Evolutionary conservation across 2,329 filamentous ascomycete species (phyloP).

Genomic region (Thelonectria blattea): DNA sequence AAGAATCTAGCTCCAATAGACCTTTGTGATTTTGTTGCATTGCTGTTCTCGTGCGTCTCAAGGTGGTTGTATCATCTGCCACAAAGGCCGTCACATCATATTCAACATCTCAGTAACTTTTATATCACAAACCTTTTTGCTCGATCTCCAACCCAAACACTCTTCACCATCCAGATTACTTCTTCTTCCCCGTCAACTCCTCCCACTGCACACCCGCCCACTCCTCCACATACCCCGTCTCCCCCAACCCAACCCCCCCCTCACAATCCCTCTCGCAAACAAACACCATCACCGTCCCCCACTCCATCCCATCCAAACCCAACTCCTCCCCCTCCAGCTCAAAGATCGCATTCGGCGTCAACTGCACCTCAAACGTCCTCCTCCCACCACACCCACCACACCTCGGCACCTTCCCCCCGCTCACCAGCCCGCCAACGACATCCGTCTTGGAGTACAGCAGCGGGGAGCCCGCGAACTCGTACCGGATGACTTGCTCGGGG

Average conservation of each 20-base stretch:
- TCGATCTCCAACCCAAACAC: not conserved
- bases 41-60: constrained; percentile 20
- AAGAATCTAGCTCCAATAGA: constrained; percentile 42
- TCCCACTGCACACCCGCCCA: constrained; percentile 99
- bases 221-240: constrained; percentile 85
- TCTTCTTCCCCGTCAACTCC: constrained; percentile 60
- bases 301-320: constrained; percentile 89
- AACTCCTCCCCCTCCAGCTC: constrained; percentile 82
- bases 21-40: constrained; percentile 37
- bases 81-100: constrained; percentile 9
- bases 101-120: constrained; percentile 8
- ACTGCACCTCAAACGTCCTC: constrained; percentile 88
- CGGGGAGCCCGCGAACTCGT: constrained; percentile 75
- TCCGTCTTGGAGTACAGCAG: constrained; percentile 84
- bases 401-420: constrained; percentile 65
- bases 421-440: constrained; percentile 70
- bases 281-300: constrained; percentile 89
- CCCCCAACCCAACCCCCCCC: constrained; percentile 62
- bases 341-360: constrained; percentile 88
- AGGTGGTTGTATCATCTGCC: not conserved
- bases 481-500: constrained; percentile 81
- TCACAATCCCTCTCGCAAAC: constrained; percentile 82
- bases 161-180: constrained; percentile 28
- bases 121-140: constrained; percentile 31
- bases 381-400: constrained; percentile 78